Evolutionary conservation across 2,329 filamentous ascomycete genomes (phyloP).

Genomic region (Paecilomyces variotii): DNA sequence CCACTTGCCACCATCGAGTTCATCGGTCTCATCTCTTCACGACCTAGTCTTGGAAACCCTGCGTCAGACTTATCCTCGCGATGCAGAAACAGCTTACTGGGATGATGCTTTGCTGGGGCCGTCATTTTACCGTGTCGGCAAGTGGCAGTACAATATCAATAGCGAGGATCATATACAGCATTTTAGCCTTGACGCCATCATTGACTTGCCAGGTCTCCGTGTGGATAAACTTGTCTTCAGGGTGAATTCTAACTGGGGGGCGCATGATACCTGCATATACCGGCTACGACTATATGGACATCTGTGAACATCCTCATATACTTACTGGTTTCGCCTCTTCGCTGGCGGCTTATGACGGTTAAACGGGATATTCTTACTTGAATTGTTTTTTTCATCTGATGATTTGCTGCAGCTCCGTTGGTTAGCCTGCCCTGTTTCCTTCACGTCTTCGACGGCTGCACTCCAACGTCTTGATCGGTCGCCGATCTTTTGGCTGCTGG

Average conservation of each 20-base stretch:
- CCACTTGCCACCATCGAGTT: neutral
- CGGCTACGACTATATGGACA: constrained; percentile 38
- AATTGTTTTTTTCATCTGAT: neutral
- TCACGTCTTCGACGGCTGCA: neutral
- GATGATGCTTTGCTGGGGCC: constrained; percentile 27
- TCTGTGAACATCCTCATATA: constrained; percentile 7
- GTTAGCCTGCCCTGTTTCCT: neutral
- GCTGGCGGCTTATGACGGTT: neutral
- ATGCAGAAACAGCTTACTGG: constrained; percentile 25
- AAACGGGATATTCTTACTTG: neutral
- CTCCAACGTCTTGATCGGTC: neutral
- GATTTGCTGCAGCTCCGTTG: neutral
- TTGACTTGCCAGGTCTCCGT: constrained; percentile 26
- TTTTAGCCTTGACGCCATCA: constrained; percentile 30
- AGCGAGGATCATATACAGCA: constrained; percentile 27
- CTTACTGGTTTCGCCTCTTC: neutral
- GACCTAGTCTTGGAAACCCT: constrained; percentile 25
- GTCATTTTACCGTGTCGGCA: constrained; percentile 32
- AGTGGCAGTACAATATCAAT: constrained; percentile 31
- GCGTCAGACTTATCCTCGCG: constrained; percentile 18
- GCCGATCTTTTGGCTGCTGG: neutral
- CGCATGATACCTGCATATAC: constrained; percentile 37
- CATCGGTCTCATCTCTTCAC: constrained; percentile 14
- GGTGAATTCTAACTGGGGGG: constrained; percentile 37
- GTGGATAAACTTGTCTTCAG: constrained; percentile 35